Evolutionary conservation across 1,139 yeast species (phyloP).

Genomic region (Barnettozyma hawaiiensis): DNA sequence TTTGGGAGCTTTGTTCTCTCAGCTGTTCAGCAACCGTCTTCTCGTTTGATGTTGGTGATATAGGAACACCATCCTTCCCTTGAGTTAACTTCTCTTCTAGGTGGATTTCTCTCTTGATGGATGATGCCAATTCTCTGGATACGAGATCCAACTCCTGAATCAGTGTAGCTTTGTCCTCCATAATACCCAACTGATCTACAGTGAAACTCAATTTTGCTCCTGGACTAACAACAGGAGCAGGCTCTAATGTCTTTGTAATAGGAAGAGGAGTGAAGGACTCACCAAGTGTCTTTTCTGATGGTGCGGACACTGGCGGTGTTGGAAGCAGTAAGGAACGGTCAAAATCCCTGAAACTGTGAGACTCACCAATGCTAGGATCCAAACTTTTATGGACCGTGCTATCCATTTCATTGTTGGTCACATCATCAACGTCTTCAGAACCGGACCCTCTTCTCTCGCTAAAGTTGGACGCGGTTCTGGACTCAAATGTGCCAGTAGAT

Average conservation of each 20-base stretch:
- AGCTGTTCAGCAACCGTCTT: constrained; percentile 30
- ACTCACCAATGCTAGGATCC: neutral
- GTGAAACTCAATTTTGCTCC: constrained; percentile 33
- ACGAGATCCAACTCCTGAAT: constrained; percentile 61
- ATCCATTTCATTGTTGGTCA: neutral
- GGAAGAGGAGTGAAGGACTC: constrained; percentile 18
- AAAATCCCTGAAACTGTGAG: neutral
- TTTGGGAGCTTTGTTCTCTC: constrained; percentile 40
- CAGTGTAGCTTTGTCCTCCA: constrained; percentile 53
- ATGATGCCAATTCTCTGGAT: constrained; percentile 65
- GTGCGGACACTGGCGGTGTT: neutral
- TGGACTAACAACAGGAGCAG: neutral
- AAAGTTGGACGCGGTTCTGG: constrained; percentile 6
- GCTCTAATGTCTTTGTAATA: neutral
- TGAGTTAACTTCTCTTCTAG: constrained; percentile 43
- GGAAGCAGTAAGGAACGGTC: neutral
- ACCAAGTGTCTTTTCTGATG: constrained; percentile 5
- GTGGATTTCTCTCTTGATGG: constrained; percentile 59
- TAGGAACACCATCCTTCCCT: neutral
- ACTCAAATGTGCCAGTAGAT: constrained; percentile 9
- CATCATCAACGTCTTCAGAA: neutral
- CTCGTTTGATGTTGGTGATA: constrained; percentile 5
- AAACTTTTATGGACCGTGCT: neutral
- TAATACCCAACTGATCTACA: constrained; percentile 56
- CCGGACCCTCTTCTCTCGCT: neutral